Conservation (phyloP, 148 eudicot species). For the Dysphania ambrosioides region DNA sequence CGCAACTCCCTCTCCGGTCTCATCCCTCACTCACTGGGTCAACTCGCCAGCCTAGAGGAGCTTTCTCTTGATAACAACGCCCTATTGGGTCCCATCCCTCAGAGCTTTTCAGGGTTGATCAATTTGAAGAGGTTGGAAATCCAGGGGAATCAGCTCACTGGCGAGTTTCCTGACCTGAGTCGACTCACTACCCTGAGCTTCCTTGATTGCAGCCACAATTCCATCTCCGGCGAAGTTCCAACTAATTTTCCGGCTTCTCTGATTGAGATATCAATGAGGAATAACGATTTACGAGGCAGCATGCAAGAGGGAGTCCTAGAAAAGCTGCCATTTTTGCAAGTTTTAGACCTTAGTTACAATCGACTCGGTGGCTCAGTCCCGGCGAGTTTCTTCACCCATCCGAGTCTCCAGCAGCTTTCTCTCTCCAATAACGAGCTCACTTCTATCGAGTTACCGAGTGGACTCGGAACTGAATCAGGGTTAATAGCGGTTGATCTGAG, state of each 20-base stretch:
- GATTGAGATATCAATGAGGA: conserved; percentile 50
- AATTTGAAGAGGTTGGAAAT: conserved; percentile 53
- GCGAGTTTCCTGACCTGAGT: conserved; percentile 65
- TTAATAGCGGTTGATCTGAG: conserved; percentile 73
- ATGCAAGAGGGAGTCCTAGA: conserved; percentile 20
- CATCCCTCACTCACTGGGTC: conserved; percentile 53
- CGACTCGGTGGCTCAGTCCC: conserved; percentile 54
- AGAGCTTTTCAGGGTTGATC: conserved; percentile 34
- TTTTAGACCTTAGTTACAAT: conserved; percentile 80
- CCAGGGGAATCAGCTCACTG: conserved; percentile 49
- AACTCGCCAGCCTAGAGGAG: conserved; percentile 47
- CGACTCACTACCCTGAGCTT: conserved; percentile 38
- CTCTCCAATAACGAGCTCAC: conserved; percentile 34
- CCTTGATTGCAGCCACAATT: conserved; percentile 58
- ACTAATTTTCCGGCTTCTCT: conserved; percentile 41
- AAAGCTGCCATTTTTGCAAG: conserved; percentile 43
- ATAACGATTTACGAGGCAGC: conserved; percentile 45
- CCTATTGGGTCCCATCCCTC: conserved; percentile 48
- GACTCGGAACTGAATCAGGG: conserved; percentile 32
- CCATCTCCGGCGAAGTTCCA: conserved; percentile 53
- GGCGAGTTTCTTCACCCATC: conserved; percentile 59
- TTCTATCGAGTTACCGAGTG: conserved; percentile 23
- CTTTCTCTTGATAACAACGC: conserved; percentile 50
- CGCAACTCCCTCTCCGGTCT: conserved; percentile 54
- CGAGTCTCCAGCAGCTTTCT: conserved; percentile 56